phyloP scores from a whole-genome alignment of 768 basidiomycete species.

The Pisolithus microcarpus region DNA sequence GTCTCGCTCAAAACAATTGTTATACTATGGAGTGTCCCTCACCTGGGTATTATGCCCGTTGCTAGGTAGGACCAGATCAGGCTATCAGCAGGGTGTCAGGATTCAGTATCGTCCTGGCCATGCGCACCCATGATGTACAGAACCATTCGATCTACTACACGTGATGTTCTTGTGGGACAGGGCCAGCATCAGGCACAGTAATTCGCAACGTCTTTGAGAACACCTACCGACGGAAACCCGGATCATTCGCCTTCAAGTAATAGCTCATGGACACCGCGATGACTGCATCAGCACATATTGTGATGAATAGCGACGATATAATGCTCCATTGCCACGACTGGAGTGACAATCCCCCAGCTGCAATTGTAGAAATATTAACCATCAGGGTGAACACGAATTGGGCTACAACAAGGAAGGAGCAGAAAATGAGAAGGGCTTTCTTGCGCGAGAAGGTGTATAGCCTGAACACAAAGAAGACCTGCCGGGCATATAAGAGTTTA shows the following conservation, averaged over 20 bases:
- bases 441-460: not conserved
- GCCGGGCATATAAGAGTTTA: not conserved
- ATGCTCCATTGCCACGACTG: not conserved
- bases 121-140: not conserved
- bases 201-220: too few relatives aligned
- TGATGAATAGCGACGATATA: not conserved
- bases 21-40: not conserved
- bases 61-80: not conserved
- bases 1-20: not conserved
- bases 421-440: not conserved
- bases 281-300: not conserved
- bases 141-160: not conserved
- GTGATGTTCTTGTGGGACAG: not conserved
- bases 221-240: not conserved
- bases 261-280: not conserved
- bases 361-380: not conserved
- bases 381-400: not conserved
- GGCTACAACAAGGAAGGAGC: not conserved
- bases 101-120: too few relatives aligned
- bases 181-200: not conserved
- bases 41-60: not conserved
- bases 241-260: not conserved
- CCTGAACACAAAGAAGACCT: not conserved
- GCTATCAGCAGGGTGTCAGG: not conserved
- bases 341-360: not conserved